phyloP scores from a whole-genome alignment of 1,284 basidiomycete species.

The Prillingera fragicola region DNA sequence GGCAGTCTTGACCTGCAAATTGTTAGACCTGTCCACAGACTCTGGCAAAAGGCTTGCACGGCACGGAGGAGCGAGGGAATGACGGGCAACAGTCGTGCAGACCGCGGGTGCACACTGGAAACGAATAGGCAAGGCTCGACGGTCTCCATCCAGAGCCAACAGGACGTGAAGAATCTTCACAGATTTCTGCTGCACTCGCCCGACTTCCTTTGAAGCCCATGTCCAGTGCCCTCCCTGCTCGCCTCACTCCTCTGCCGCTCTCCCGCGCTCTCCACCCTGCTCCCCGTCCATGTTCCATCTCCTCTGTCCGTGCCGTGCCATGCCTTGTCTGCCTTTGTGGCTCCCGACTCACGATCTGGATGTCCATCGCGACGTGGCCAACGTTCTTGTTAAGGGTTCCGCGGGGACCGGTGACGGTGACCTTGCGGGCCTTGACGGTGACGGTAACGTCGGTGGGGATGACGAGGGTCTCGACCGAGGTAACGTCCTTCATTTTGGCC shows the following conservation, averaged over 20 bases:
- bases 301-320: not conserved
- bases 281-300: not conserved
- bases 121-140: too few species aligned
- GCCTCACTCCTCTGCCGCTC: not conserved
- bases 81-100: too few species aligned
- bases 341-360: conserved; percentile 62
- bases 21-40: too few species aligned
- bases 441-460: conserved; percentile 82
- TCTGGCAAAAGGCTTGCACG: too few species aligned
- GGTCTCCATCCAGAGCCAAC: too few species aligned
- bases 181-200: not conserved
- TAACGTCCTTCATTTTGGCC: conserved; percentile 50
- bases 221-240: not conserved
- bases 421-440: conserved; percentile 77
- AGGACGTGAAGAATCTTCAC: too few species aligned
- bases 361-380: conserved; percentile 95
- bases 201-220: too few species aligned
- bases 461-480: conserved; percentile 70
- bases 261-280: not conserved
- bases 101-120: too few species aligned
- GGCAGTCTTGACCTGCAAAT: conserved; percentile 46
- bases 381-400: conserved; percentile 86
- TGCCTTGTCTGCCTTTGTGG: not conserved
- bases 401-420: conserved; percentile 83
- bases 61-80: too few species aligned